phyloP scores from a whole-genome alignment of 345 rosid genomes.

The Arabis alpina region DNA sequence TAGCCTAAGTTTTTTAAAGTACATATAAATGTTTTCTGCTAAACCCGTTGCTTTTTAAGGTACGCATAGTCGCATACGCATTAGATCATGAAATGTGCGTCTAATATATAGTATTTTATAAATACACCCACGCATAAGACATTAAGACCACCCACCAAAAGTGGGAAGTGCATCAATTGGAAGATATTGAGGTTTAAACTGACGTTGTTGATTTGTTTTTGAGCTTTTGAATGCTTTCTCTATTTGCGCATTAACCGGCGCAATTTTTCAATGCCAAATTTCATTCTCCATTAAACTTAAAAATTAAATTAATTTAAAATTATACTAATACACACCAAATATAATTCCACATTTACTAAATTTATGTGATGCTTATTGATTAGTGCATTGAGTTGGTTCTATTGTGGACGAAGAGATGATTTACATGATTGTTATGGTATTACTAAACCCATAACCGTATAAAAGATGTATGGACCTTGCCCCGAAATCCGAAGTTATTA shows the following conservation, averaged over 20 bases:
- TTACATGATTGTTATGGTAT: no score
- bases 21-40: background rate
- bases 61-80: background rate
- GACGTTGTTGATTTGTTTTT: slow-evolving; percentile 27
- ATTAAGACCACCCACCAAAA: slow-evolving; percentile 23
- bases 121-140: background rate
- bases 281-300: slow-evolving; percentile 17
- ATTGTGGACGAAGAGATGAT: no score
- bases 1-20: background rate
- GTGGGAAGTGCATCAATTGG: slow-evolving; percentile 28
- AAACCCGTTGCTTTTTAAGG: no score
- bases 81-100: slow-evolving; percentile 6
- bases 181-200: slow-evolving; percentile 9
- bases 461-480: no score
- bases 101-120: background rate
- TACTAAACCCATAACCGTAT: no score
- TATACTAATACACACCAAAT: background rate
- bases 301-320: background rate
- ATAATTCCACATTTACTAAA: no score
- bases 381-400: no score
- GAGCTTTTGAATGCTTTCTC: slow-evolving; percentile 31
- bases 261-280: slow-evolving; percentile 27
- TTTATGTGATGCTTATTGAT: no score
- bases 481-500: no score
- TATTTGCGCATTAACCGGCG: slow-evolving; percentile 41